phyloP scores from a whole-genome alignment of 495 filamentous ascomycete genomes.

The Lindgomyces ingoldianus region DNA sequence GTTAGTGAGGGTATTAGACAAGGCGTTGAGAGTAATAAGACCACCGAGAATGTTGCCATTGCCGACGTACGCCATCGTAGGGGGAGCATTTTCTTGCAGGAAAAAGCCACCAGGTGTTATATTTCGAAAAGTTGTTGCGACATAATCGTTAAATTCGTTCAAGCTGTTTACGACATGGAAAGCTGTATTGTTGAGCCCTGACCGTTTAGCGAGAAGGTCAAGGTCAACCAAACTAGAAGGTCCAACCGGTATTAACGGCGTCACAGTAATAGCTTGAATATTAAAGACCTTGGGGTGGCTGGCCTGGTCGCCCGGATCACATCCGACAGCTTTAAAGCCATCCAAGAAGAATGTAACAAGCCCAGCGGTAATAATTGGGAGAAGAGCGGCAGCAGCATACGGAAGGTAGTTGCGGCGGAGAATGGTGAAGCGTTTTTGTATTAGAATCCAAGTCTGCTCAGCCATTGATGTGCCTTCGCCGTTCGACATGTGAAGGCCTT shows the following conservation, averaged over 20 bases:
- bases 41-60: constrained; percentile 55
- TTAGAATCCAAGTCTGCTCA: constrained; percentile 69
- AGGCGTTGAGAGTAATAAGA: constrained; percentile 69
- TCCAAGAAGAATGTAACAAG: constrained; percentile 72
- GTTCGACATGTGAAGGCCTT: constrained; percentile 54
- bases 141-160: constrained; percentile 65
- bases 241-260: constrained; percentile 61
- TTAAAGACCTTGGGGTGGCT: constrained; percentile 45
- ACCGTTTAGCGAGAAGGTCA: constrained; percentile 13
- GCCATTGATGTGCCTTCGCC: constrained; percentile 65
- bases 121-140: constrained; percentile 61
- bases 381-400: constrained; percentile 66
- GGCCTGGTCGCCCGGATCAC: constrained; percentile 54
- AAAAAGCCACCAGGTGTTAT: constrained; percentile 77
- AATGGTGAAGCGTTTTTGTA: constrained; percentile 74
- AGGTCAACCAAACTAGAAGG: constrained; percentile 47
- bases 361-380: constrained; percentile 75
- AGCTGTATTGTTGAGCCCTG: constrained; percentile 19
- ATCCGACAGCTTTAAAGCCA: constrained; percentile 56
- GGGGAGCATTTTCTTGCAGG: constrained; percentile 57
- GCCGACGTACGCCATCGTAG: constrained; percentile 65
- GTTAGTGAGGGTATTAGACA: constrained; percentile 65
- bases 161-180: constrained; percentile 64
- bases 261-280: constrained; percentile 41
- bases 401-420: constrained; percentile 75